Base-by-base conservation (phyloP, 208 protist species). In the Trypanosoma vivax region DNA sequence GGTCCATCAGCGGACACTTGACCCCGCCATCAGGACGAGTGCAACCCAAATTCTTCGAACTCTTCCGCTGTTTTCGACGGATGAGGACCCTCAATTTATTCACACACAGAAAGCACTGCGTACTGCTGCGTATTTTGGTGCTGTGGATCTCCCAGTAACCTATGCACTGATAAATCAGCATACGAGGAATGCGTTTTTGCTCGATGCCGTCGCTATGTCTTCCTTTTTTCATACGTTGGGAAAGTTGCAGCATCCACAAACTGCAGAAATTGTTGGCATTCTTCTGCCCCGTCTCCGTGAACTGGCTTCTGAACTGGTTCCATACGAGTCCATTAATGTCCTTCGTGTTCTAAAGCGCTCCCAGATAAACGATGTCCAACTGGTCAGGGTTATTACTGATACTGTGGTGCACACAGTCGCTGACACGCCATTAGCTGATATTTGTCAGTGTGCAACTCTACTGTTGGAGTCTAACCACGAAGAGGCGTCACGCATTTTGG, bases 101-200 rank as follows among this genome's bases (percentile, higher is more conserved):
- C 45, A 74, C 27, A 63, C 76, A 13, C 50, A 82, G 27, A 55
- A 62, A 0, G 76, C 76, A 23, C 71, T 94, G 47, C 77, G 79
- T 0, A 46, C 54, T 9, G 79, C 73, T 19, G 75, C 76, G 16
- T 78, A 90, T 60, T 88, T 94, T 39, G 54, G 66, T 18, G 66
- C 65, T 24, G 55, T 60, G 19, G 34, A 66, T 29, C 45, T 72
- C 14, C 70, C 74, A 1, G 29, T 59, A 21, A 84, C 80, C n/a
- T 84, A 80, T 50, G 68, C 73, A 5, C 55, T 91, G 13, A 67
- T 94, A 34, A 85, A 90, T 47, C 80, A 90, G 30, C 45, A 83
- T 47, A 88, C 81, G 0, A 63, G 73, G 10, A 79, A 94, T 57
- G 66, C 72, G 11, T 90, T 78, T 42, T 43, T 90, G 46, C 62